Percentiles rank a stretch among this genome's conserved stretches.
phyloP scores from a whole-genome alignment of 2,329 filamentous ascomycete genomes.

The Magnaporthiopsis incrustans region DNA sequence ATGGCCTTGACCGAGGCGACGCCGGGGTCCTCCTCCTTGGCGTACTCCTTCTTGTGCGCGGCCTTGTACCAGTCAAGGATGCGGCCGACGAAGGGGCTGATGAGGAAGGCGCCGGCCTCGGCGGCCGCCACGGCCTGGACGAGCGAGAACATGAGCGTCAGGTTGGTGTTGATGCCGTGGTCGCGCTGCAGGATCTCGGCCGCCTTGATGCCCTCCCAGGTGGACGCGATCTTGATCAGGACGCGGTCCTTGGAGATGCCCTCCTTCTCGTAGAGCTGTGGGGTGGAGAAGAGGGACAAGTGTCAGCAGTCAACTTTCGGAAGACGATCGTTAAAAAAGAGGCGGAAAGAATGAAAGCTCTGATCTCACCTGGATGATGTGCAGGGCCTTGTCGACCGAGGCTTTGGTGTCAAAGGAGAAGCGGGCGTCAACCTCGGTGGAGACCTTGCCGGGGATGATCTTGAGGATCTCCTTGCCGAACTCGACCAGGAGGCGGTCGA shows the following conservation, averaged over 20 bases:
- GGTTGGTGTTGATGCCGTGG: conserved; percentile 88
- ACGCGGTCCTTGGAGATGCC: conserved; percentile 91
- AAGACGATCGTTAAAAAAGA: background rate
- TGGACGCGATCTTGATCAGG: conserved; percentile 98
- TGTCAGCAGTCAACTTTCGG: background rate
- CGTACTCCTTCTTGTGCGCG: conserved; percentile 85
- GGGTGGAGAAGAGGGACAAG: background rate
- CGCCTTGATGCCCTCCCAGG: conserved; percentile 99
- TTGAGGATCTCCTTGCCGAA: conserved; percentile 97
- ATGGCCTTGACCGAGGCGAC: conserved; percentile 89
- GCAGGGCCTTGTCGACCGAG: conserved; percentile 90
- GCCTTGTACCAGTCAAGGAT: conserved; percentile 99
- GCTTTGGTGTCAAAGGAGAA: conserved; percentile 94
- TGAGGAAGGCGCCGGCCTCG: conserved; percentile 92
- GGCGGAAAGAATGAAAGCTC: too few species aligned
- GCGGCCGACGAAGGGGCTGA: conserved; percentile 97
- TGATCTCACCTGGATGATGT: conserved; percentile 78
- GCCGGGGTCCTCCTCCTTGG: conserved; percentile 85
- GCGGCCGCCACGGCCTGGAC: conserved; percentile 92
- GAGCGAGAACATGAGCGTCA: conserved; percentile 72
- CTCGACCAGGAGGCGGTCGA: conserved; percentile 92
- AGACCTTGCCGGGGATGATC: conserved; percentile 97
- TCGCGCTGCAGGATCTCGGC: conserved; percentile 93
- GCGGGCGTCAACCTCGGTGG: conserved; percentile 92
- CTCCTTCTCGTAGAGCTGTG: conserved; percentile 83